Evolutionary conservation across 768 basidiomycete species (phyloP), one percentile per base, ranked within the genome.

Genomic region (Rhodosporidiobolus odoratus): DNA sequence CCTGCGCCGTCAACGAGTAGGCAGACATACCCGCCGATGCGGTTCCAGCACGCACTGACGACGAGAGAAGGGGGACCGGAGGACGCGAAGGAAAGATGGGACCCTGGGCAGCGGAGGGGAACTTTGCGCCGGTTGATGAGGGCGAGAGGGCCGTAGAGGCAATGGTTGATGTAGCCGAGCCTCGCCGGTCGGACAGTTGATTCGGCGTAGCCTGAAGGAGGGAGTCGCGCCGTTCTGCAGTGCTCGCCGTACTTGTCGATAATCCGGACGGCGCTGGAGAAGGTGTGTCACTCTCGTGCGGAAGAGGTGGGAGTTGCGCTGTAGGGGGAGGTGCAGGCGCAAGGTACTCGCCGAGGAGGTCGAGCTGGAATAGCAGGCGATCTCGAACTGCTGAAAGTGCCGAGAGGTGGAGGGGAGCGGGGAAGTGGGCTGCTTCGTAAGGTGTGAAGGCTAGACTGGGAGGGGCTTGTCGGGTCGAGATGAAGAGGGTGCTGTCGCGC

Each of bases 291-390:
- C n/a, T n/a, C n/a, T n/a, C n/a, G n/a, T 12, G 7, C 48, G 23
- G 48, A n/a, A 25, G 57, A 58, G 37, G 15, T 27, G 17, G 38
- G 5, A 23, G 57, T 40, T 4, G 3, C 30, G 25, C 1, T 37
- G 34, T 32, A 0, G 27, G 66, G 23, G 47, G 21, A 19, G 19
- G 38, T 16, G 17, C 48, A 62, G 50, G 50, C n/a, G 41, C 5
- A 53, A 54, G 61, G 2, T 17, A 35, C 62, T 63, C 53, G 41
- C 69, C 69, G 45, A 71, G 69, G 23, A 71, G 53, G 40, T 71
- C 69, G 47, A 71, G 69, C 13, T 35, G 38, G 12, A 59, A 43
- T 43, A 71, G 34, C 34, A 71, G 53, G 15, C 64, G 52, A 12
- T 71, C 64, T 16, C 69, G 69, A 19, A 66, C 54, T 27, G 64